Evolutionary conservation across 345 rosid species (phyloP).

Genomic region (Moringa oleifera): DNA sequence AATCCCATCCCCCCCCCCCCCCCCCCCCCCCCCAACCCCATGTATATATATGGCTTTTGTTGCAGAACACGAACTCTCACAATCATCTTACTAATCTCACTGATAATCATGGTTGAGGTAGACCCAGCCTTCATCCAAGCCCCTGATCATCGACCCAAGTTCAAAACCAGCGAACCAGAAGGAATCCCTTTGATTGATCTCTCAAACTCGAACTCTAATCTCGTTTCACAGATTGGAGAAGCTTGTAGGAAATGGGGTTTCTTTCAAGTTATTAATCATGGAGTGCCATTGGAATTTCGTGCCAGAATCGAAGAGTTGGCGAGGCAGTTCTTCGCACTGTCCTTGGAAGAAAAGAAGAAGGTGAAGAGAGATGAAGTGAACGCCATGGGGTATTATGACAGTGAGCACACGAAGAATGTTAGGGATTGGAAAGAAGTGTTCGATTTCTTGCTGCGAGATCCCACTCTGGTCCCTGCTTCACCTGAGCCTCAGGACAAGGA

Average conservation of each 20-base stretch:
- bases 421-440: conserved; percentile 92
- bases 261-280: conserved; percentile 83
- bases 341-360: conserved; percentile 54
- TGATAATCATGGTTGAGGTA: conserved; percentile 30
- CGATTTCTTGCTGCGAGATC: conserved; percentile 56
- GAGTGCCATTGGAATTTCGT: conserved; percentile 48
- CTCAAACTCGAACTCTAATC: conserved; percentile 25
- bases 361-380: conserved; percentile 61
- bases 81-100: not conserved
- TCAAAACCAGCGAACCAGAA: conserved; percentile 20
- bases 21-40: no score
- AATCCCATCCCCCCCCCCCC: no score
- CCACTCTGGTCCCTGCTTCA: conserved; percentile 57
- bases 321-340: conserved; percentile 45
- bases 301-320: conserved; percentile 30
- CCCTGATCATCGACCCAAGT: conserved; percentile 44
- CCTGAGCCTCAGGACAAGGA: conserved; percentile 41
- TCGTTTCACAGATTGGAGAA: conserved; percentile 39
- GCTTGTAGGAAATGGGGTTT: conserved; percentile 88
- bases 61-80: no score
- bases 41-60: no score
- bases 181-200: conserved; percentile 67
- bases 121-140: conserved; percentile 50
- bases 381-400: conserved; percentile 69
- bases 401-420: conserved; percentile 87